A percentile compares a stretch with the other conserved stretches of the same genome.
Conservation (phyloP, 768 basidiomycete species). For the Rhodotorula graminis region DNA sequence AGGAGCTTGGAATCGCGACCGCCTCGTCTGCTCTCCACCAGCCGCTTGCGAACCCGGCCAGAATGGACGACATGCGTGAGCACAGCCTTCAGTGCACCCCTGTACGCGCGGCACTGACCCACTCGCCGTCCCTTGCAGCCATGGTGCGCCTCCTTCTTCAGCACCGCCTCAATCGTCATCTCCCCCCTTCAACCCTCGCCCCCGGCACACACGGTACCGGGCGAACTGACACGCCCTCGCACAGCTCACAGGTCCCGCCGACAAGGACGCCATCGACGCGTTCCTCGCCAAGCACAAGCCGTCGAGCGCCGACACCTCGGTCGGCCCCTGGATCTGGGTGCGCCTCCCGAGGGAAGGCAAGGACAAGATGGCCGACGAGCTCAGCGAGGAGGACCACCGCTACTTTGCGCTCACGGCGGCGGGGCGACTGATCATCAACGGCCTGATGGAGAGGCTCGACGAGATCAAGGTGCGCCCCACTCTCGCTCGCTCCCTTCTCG, state of each 20-base stretch:
- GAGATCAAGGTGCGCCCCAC: neutral
- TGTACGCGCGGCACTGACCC: neutral
- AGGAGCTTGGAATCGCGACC: too few species aligned
- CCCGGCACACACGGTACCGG: too few species aligned
- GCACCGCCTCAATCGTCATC: neutral
- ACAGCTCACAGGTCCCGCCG: constrained; percentile 22
- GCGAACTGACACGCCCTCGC: neutral
- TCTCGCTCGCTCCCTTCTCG: neutral
- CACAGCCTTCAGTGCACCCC: neutral
- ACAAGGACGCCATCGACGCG: neutral
- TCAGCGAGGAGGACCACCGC: neutral
- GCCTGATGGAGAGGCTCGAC: neutral
- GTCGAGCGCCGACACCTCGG: neutral
- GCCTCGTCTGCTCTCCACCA: too few species aligned
- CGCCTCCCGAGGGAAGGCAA: neutral
- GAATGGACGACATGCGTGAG: neutral
- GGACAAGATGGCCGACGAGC: neutral
- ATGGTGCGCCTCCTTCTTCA: too few species aligned
- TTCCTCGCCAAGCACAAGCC: constrained; percentile 18
- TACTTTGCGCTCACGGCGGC: neutral
- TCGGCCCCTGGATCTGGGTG: constrained; percentile 15
- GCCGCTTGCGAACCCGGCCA: neutral
- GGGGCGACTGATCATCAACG: neutral
- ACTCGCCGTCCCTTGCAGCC: neutral
- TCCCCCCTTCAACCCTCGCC: neutral